Base-by-base conservation (phyloP, 2,329 filamentous ascomycete genomes). In the Pseudogymnoascus sp. region DNA sequence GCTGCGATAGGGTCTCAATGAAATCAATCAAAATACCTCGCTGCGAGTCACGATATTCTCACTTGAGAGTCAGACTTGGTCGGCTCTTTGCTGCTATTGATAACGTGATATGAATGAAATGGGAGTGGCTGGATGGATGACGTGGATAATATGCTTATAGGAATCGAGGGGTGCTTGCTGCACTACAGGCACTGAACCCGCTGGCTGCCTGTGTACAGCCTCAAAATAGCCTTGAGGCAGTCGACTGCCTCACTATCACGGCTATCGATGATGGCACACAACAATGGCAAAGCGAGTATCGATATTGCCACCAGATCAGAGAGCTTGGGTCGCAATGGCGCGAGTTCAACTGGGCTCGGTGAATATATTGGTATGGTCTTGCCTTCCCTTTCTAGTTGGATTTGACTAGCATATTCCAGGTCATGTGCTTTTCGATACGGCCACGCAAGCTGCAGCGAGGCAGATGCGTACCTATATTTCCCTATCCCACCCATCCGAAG, bases 11-110 rank as follows among this genome's bases (percentile, higher is more conserved):
- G 61, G 39, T 64, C 63, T 64, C 61, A 37, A 40, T 42, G 51
- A 64, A 64, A 37, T 39, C 45, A 64, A 63, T 69, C 67, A 71
- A 70, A 70, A 66, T 34, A 66, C 62, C 65, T 42, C 63, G 60
- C 21, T 62, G 29, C 23, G 14, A 62, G 61, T 37, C 59, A 61
- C 59, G 59, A 61, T 61, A 26, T 1, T 57, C 51, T 57, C 5
- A 57, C 16, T 34, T 31, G 51, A 57, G 51, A 34, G 51, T 34
- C 29, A 31, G 26, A 57, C 51, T 57, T 57, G 29, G 51, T 21
- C 29, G 29, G 51, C 51, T 57, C 51, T 34, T 12, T 57, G 26
- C 26, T 57, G 29, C 51, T 57, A 5, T 57, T 57, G 51, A 57
- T 34, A 57, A 57, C 29, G 51, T 57, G 51, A 57, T 57, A 54